Evolutionary conservation across 2,329 filamentous ascomycete species (phyloP).

Genomic region (Penicillium rolfsii): DNA sequence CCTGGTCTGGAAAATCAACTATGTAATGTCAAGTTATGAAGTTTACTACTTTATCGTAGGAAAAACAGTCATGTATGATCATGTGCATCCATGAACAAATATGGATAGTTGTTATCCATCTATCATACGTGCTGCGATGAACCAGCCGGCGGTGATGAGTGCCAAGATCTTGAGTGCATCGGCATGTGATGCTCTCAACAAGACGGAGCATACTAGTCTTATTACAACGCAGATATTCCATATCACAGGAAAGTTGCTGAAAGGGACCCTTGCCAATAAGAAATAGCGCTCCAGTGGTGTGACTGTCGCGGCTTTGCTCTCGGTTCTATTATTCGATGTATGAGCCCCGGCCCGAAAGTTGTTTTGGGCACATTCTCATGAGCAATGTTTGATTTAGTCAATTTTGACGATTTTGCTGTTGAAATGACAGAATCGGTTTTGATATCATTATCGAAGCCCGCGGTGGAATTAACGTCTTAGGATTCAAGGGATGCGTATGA

Average conservation of each 20-base stretch:
- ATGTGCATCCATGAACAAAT: neutral
- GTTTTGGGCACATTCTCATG: neutral
- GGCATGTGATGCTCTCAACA: neutral
- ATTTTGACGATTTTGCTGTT: neutral
- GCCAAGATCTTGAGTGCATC: neutral
- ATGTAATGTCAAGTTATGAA: conserved; percentile 2
- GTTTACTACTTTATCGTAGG: neutral
- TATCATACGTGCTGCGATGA: neutral
- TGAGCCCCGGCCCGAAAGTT: neutral
- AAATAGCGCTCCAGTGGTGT: neutral
- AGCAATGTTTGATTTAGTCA: neutral
- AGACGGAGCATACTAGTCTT: neutral
- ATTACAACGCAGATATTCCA: neutral
- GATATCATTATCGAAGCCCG: neutral
- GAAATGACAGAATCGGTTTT: neutral
- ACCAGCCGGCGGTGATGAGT: neutral
- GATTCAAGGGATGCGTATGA: neutral
- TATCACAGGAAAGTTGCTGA: neutral
- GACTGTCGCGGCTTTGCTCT: neutral
- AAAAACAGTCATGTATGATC: neutral
- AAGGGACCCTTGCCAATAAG: neutral
- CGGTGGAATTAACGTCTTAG: neutral
- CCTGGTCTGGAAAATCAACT: conserved; percentile 7
- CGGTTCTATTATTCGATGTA: neutral
- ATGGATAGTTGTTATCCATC: neutral